Evolutionary conservation across 768 basidiomycete genomes (phyloP), one percentile per base, ranked within the genome.

Genomic region (Tulasnella sp.): DNA sequence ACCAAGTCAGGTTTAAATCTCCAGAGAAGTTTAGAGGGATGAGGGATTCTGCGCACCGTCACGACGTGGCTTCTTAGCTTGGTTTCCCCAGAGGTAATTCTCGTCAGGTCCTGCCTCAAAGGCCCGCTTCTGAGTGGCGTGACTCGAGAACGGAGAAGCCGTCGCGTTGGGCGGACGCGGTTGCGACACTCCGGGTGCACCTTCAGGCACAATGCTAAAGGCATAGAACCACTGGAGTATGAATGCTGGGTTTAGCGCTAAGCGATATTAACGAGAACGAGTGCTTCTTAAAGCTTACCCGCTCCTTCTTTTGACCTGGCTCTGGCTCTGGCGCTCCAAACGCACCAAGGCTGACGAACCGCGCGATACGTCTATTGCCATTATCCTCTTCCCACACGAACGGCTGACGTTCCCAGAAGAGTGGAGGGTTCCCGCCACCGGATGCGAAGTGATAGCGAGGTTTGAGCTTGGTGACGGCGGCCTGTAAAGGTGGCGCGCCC

Each of bases 381-480:
- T n/a, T n/a, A 26, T 74, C 73, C 34, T 83, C 84, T 44, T 81
- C 80, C 93, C 93, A 97, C 3, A 79, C 70, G 68, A 85, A 95
- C 0, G 96, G 94, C 61, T 97, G 93, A 54, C 94, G 76, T 70
- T 99, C 96, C 93, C 94, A 98, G 69, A 96, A 99, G 55, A 77
- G 78, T 0, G 86, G 77, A 34, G 80, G 78, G n/a, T 76, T 72
- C 0, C 83, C 82, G 13, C 80, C 82, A 8, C 76, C 76, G 51
- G 80, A 78, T 21, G 86, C 80, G 68, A 98, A 89, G 66, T 94
- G 84, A 73, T 99, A 99, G 51, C 88, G 80, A 1, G 95, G 93
- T 66, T 85, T 85, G 24, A 79, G 80, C 61, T 34, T 32, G 13
- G 32, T 47, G 24, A 59, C 29, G 5, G 55, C 34, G 11, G 21